Conservation (phyloP, 2,329 filamentous ascomycete species). For the Emergomyces pasteurianus region DNA sequence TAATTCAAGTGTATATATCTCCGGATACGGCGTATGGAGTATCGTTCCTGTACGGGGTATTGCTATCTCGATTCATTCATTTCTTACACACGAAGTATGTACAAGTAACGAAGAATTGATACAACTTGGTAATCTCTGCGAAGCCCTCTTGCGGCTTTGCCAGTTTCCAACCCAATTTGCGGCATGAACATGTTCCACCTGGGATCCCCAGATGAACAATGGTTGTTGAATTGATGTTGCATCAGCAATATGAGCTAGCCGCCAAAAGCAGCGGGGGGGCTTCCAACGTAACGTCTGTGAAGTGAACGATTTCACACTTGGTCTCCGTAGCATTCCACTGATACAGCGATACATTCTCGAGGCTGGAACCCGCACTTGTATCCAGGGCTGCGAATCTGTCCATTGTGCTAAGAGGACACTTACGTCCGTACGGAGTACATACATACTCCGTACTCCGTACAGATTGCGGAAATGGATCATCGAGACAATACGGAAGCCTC, state of each 20-base stretch:
- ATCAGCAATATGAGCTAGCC: neutral
- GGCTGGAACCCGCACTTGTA: neutral
- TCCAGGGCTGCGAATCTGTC: neutral
- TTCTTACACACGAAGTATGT: neutral
- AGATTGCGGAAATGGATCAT: neutral
- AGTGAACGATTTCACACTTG: neutral
- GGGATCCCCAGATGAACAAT: neutral
- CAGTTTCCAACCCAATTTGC: neutral
- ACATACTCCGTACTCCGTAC: no score
- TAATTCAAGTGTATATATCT: neutral
- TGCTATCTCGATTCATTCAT: neutral
- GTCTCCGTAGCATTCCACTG: neutral
- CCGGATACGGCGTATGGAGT: neutral
- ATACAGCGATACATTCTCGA: neutral
- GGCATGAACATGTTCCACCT: neutral
- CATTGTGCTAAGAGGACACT: neutral
- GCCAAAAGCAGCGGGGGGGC: neutral
- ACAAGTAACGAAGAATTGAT: neutral
- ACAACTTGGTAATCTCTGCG: neutral
- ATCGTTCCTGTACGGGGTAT: neutral
- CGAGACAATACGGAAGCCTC: neutral
- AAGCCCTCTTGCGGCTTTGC: neutral
- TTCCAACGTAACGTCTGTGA: neutral
- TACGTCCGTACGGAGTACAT: no score
- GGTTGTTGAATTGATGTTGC: neutral